Percentiles rank a stretch among this genome's conserved stretches.
Conservation (phyloP, 1,139 yeast genomes). For the Candida sp. region DNA sequence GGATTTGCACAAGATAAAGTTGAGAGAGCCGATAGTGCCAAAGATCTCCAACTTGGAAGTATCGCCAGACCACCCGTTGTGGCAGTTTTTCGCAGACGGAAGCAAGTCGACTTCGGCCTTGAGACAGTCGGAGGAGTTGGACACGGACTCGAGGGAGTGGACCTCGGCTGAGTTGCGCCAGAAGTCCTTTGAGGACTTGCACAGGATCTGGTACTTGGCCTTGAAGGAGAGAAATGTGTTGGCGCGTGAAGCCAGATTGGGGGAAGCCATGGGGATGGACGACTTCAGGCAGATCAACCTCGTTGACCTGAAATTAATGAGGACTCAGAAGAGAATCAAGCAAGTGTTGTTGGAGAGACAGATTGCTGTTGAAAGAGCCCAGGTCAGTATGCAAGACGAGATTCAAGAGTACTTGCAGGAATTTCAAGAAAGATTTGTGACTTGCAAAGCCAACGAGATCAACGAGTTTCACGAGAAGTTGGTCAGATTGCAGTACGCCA, state of each 20-base stretch:
- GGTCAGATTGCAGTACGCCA: conserved; percentile 77
- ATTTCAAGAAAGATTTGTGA: conserved; percentile 62
- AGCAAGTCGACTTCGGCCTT: conserved; percentile 51
- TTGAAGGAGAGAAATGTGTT: conserved; percentile 82
- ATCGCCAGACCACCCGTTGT: conserved; percentile 88
- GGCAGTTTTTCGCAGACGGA: conserved; percentile 86
- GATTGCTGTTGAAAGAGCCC: conserved; percentile 68
- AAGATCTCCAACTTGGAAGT: conserved; percentile 73
- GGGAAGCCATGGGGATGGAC: conserved; percentile 30
- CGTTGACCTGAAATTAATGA: conserved; percentile 39
- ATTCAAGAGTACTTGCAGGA: conserved; percentile 55
- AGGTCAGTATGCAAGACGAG: conserved; percentile 45
- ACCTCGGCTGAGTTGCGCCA: conserved; percentile 85
- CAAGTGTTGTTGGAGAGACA: conserved; percentile 90
- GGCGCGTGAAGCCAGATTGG: conserved; percentile 70
- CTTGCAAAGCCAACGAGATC: conserved; percentile 60
- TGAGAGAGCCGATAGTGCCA: conserved; percentile 90
- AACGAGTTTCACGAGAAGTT: conserved; percentile 68
- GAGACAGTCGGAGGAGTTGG: conserved; percentile 59
- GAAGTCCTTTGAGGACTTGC: conserved; percentile 91
- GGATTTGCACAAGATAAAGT: conserved; percentile 34
- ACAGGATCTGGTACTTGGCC: conserved; percentile 87
- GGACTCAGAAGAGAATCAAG: conserved; percentile 64
- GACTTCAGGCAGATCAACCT: conserved; percentile 29
- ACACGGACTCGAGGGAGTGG: conserved; percentile 78